Evolutionary conservation across 2,329 filamentous ascomycete genomes (phyloP).

Genomic region (Fragosphaeria purpurea): DNA sequence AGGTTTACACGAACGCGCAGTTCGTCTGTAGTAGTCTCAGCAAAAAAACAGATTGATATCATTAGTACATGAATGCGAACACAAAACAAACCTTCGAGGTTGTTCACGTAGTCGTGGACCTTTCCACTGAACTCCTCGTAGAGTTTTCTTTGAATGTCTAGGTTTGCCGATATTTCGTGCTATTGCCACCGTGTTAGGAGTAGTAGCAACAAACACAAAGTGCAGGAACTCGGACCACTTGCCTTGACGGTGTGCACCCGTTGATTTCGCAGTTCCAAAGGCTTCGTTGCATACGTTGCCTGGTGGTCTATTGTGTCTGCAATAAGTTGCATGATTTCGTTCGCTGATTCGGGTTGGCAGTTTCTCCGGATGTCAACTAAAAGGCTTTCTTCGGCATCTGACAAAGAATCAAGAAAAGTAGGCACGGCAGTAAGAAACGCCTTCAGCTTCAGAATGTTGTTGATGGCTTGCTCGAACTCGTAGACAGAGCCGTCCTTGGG

Average conservation of each 20-base stretch:
- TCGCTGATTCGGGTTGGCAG: conserved; percentile 54
- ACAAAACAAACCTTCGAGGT: conserved; percentile 47
- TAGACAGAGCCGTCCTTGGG: conserved; percentile 55
- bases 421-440: conserved; percentile 61
- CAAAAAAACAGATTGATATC: conserved; percentile 24
- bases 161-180: conserved; percentile 8
- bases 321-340: conserved; percentile 55
- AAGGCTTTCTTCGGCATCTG: conserved; percentile 53
- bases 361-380: conserved; percentile 58
- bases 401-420: conserved; percentile 57
- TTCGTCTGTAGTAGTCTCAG: conserved; percentile 18
- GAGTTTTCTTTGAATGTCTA: conserved; percentile 46
- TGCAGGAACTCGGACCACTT: conserved; percentile 1
- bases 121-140: conserved; percentile 84
- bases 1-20: conserved; percentile 25
- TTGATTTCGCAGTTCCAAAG: conserved; percentile 82
- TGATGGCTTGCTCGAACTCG: conserved; percentile 70
- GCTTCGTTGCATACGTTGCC: conserved; percentile 64
- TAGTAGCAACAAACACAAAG: too few species aligned
- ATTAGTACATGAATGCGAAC: neutral
- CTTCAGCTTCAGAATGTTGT: conserved; percentile 79
- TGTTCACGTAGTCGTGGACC: conserved; percentile 39
- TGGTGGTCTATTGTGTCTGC: conserved; percentile 66
- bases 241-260: conserved; percentile 81
- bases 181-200: neutral